A percentile compares a stretch with the other conserved stretches of the same genome.
Evolutionary conservation across 768 basidiomycete species (phyloP).

Genomic region (Rhizopogon vinicolor): DNA sequence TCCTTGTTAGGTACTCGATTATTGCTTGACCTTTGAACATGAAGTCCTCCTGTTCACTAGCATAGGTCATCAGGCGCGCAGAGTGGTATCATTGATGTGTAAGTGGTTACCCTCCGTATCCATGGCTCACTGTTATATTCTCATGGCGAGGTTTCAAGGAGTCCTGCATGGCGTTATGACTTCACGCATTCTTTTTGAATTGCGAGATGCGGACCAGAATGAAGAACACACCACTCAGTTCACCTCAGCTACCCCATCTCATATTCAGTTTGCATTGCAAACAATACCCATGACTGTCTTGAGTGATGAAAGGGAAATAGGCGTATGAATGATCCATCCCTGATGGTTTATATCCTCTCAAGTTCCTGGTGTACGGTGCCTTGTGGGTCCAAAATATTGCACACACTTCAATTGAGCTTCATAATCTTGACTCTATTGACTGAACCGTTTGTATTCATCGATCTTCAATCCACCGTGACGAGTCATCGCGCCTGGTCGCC

Average conservation of each 20-base stretch:
- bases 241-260: not conserved
- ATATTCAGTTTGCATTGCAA: not conserved
- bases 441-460: too few relatives aligned
- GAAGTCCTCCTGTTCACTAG: constrained; percentile 2
- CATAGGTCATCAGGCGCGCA: not conserved
- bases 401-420: not conserved
- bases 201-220: not conserved
- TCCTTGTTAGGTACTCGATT: constrained; percentile 1
- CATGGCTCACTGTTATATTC: not conserved
- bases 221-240: not conserved
- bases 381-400: not conserved
- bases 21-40: constrained; percentile 2
- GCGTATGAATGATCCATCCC: constrained; percentile 2
- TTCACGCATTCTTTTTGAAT: constrained; percentile 9
- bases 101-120: not conserved
- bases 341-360: not conserved
- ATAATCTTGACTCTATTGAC: too few relatives aligned
- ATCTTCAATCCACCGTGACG: too few relatives aligned
- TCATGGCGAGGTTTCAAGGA: constrained; percentile 5
- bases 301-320: not conserved
- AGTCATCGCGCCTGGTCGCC: too few relatives aligned
- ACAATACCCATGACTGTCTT: not conserved
- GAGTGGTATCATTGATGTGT: constrained; percentile 7
- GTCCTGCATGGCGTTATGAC: constrained; percentile 9
- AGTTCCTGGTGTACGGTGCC: not conserved